phyloP scores from a whole-genome alignment of 108 stramenopile species.

The Nitzschia sp. region DNA sequence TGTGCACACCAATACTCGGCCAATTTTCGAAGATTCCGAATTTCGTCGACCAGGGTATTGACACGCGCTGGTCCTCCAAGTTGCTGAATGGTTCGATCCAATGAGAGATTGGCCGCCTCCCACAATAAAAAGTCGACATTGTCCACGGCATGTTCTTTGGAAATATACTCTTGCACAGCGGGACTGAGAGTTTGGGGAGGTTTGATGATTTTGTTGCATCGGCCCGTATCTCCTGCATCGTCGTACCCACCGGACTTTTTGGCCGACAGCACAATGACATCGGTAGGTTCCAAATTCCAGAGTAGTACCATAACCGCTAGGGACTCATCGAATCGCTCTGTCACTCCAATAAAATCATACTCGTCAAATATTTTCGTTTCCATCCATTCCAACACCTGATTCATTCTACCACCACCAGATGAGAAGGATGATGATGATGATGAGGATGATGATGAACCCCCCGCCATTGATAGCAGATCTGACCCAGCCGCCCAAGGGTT shows the following conservation, averaged over 20 bases:
- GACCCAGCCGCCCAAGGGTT: not conserved
- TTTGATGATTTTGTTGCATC: slow-evolving; percentile 11
- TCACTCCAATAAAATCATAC: slow-evolving; percentile 56
- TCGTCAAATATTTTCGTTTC: slow-evolving; percentile 26
- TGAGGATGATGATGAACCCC: too few species aligned
- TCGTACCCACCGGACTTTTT: slow-evolving; percentile 28
- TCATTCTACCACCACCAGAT: not conserved
- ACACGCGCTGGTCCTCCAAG: slow-evolving; percentile 1
- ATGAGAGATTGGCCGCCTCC: slow-evolving; percentile 31
- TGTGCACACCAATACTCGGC: slow-evolving; percentile 6
- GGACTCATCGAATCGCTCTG: slow-evolving; percentile 53
- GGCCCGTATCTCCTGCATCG: slow-evolving; percentile 15
- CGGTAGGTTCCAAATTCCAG: slow-evolving; percentile 20
- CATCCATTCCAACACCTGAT: not conserved
- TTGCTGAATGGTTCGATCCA: slow-evolving; percentile 48
- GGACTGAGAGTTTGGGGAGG: not conserved
- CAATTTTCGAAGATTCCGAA: not conserved
- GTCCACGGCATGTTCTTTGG: not conserved
- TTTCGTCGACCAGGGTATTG: not conserved
- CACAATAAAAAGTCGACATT: slow-evolving; percentile 25
- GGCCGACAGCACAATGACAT: slow-evolving; percentile 33
- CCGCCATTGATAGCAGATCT: not conserved
- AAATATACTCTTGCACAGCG: not conserved
- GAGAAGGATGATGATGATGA: too few species aligned
- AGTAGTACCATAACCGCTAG: slow-evolving; percentile 39